Base-by-base conservation (phyloP, 805 yeast genomes). In the Ogataea angusta region DNA sequence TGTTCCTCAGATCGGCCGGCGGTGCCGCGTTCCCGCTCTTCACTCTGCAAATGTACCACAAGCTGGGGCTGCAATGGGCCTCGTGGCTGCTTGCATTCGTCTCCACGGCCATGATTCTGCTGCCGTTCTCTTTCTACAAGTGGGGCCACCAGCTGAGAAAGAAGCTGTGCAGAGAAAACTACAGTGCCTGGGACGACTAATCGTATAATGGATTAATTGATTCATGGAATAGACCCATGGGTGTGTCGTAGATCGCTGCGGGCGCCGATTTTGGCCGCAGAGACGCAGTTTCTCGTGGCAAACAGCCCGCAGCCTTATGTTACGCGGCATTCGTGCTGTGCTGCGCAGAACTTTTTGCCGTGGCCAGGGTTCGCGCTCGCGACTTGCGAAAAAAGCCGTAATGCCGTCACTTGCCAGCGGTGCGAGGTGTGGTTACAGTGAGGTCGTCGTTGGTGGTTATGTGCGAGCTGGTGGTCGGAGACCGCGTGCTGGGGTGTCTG, bases 21-120 rank as follows among this genome's bases (percentile, higher is more conserved):
- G 95, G 93, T 68, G 91, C 89, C 19, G 91, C 89, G 0, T 83
- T 85, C 74, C 90, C 91, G 45, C 68, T 85, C 51, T 84, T 85
- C 59, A 78, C 85, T n/a, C 77, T 80, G 27, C 91, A 83, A 63
- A 84, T 85, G 91, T 85, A 84, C 60, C 75, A 76, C 46, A 77
- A 69, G 39, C 63, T 85, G 54, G 91, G 91, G 5, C 66, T 85
- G 38, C 81, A 80, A 48, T 85, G 93, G 93, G 95, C 89, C 16
- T 73, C 81, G 53, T 85, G 84, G 80, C 68, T 85, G 45, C 67
- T 85, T 56, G 91, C 89, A 0, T 85, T 85, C 54, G 77, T 85
- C 51, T 76, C 88, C 13, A 73, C 85, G 45, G 89, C 84, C 4
- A 84, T 85, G 95, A 73, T 82, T 54, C 56, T 70, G 9, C 73